Evolutionary conservation across 805 yeast species (phyloP).

Genomic region (Komagataella pseudopastoris): DNA sequence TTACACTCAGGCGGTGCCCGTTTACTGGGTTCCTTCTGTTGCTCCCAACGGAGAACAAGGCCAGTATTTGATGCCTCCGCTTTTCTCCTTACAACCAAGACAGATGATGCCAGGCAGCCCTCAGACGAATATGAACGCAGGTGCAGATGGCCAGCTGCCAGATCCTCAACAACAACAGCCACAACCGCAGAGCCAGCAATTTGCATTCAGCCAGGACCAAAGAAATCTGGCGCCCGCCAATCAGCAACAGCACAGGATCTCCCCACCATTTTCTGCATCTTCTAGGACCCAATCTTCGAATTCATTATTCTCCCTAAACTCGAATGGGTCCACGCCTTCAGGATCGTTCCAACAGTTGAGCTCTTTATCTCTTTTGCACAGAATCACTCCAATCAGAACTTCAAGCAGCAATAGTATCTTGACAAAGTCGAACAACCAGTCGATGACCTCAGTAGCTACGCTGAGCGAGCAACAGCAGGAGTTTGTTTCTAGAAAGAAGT

Average conservation of each 20-base stretch:
- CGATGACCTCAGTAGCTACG: constrained; percentile 21
- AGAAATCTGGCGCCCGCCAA: not conserved
- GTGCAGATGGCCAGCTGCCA: not conserved
- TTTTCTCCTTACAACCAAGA: not conserved
- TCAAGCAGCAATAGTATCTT: constrained; percentile 2
- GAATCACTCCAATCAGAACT: constrained; percentile 7
- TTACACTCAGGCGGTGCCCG: constrained; percentile 17
- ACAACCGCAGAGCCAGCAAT: constrained; percentile 3
- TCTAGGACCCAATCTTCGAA: constrained; percentile 18
- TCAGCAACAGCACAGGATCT: constrained; percentile 4
- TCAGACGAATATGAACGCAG: not conserved
- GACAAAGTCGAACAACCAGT: constrained; percentile 2
- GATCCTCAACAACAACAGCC: constrained; percentile 1
- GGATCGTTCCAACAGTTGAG: constrained; percentile 49
- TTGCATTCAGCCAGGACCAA: constrained; percentile 5
- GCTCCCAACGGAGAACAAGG: constrained; percentile 11
- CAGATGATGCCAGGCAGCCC: not conserved
- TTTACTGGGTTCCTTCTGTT: constrained; percentile 4
- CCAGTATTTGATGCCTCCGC: not conserved
- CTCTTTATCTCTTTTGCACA: constrained; percentile 24
- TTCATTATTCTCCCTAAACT: constrained; percentile 17
- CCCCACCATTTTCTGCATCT: constrained; percentile 15
- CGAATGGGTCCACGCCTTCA: constrained; percentile 13
- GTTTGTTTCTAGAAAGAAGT: constrained; percentile 14
- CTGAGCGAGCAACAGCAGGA: constrained; percentile 20